Base-by-base conservation (phyloP, 2,329 filamentous ascomycete species). In the Diaporthe nobilis region DNA sequence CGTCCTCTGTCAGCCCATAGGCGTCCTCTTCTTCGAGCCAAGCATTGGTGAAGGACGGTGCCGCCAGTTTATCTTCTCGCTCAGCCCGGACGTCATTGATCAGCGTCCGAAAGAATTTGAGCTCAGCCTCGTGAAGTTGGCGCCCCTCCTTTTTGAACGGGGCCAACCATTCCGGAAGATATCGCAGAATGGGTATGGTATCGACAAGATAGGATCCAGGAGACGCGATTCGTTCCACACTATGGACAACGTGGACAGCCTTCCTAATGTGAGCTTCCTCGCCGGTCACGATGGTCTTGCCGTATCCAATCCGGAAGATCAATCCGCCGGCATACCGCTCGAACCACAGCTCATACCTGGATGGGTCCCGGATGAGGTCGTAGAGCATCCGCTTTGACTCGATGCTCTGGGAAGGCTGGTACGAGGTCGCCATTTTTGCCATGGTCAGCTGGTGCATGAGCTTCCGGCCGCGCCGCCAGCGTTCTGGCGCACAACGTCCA, bases 161-260 rank as follows among this genome's bases (percentile, higher is more conserved):
- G 4, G 57, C 57, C 34, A 61, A 9, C 57, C 57, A 61, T 42
- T 61, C 57, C 17, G 57, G 57, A 0, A 61, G 57, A 61, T 61
- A 25, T 25, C 9, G 34, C 6, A 61, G 57, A 61, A 61, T 17
- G 34, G 57, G 34, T 42, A 61, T n/a, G 34, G 57, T 25, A 10
- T 61, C 57, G 57, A 61, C 57, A 61, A 61, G 57, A 39, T 61
- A 61, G n/a, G 57, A 61, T 10, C 57, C 57, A 25, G 57, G 57
- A 25, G 57, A 61, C 12, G 57, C 57, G 9, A 61, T 61, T 10
- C 57, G 57, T 17, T 61, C 57, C 17, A 61, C 57, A 42, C 57
- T 61, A 20, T 61, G 57, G 22, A 61, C 57, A 4, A 61, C 57
- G 22, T 61, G 57, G 5, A 61, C 12, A 25, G 57, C 57, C 34